Conservation (phyloP, 169 alveolate genomes). For the Babesia ovis region DNA sequence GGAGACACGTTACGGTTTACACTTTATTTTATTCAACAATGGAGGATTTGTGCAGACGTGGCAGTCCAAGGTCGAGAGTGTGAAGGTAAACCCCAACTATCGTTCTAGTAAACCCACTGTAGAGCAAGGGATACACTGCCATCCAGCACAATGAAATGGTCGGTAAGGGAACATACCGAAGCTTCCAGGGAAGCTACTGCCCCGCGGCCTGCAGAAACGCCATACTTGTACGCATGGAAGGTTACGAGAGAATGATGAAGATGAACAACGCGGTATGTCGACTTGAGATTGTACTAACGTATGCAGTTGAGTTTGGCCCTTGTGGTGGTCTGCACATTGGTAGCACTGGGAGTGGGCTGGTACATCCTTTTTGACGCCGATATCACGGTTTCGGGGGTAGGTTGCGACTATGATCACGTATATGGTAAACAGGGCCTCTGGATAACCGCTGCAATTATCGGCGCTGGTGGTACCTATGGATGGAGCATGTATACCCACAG, state of each 20-base stretch:
- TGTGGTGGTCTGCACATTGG: constrained; percentile 16
- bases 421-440: constrained; percentile 30
- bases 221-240: constrained; percentile 43
- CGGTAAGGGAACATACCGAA: constrained; percentile 54
- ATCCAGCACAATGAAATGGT: constrained; percentile 46
- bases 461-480: neutral
- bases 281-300: neutral
- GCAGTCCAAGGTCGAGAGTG: constrained; percentile 40
- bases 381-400: constrained; percentile 41
- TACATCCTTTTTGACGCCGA: constrained; percentile 29
- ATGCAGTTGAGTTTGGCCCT: constrained; percentile 32
- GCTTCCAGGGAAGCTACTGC: constrained; percentile 51
- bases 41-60: constrained; percentile 43
- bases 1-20: constrained; percentile 55
- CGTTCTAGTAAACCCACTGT: neutral
- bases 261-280: constrained; percentile 33
- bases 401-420: neutral
- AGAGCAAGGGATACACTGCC: constrained; percentile 67
- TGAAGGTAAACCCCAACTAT: constrained; percentile 37
- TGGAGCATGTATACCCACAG: constrained; percentile 44
- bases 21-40: constrained; percentile 40
- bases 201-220: constrained; percentile 67
- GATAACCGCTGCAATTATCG: constrained; percentile 43
- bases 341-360: constrained; percentile 55
- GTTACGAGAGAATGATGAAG: constrained; percentile 42